Evolutionary conservation across 371 early-diverging fungal genomes (phyloP), one percentile per base, ranked within the genome.

Genomic region (Mortierella sp.): DNA sequence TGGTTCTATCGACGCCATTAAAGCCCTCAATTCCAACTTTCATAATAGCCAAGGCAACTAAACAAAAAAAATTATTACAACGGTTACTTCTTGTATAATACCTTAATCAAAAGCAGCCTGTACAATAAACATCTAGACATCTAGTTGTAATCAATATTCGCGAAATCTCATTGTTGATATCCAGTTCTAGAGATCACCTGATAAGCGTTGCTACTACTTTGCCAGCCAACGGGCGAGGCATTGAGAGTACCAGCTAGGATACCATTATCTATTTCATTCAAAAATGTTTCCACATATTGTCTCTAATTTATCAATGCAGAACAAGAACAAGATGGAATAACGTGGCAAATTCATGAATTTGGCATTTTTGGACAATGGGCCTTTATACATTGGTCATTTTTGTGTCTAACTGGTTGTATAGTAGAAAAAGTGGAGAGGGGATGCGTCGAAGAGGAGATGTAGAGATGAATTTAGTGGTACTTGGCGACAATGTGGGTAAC

Each of bases 1-100:
- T 63, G 95, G 95, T 61, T 91, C 93, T 45, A 88, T 88, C n/a
- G 90, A 92, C 58, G 91, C 95, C 19, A 73, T 94, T 67, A 58
- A 66, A 45, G 79, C 74, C 24, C 58, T 78, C 47, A 50, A 28
- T 5, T 19, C 16, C 33, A 33, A 24, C 32, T 72, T 78, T 40
- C 40, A 69, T 22, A 66, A 38, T 24, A 45, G 69, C 32, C 24
- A 61, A 16, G 15, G 8, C 32, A 67, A 67, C 22, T 74, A 64
- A 36, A 58, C 5, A 65, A 33, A 16, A 15, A 11, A 3, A 57
- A 57, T 1, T 15, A 53, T 53, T 28, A 22, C 11, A 4, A 57
- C 22, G 19, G 32, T 57, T 22, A 57, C 24, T 57, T 32, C n/a
- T 22, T 57, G 33, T 57, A 57, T 57, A 57, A 16, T 57, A 57